Conservation (phyloP, 1,284 basidiomycete genomes). For the Vanrija sp. region DNA sequence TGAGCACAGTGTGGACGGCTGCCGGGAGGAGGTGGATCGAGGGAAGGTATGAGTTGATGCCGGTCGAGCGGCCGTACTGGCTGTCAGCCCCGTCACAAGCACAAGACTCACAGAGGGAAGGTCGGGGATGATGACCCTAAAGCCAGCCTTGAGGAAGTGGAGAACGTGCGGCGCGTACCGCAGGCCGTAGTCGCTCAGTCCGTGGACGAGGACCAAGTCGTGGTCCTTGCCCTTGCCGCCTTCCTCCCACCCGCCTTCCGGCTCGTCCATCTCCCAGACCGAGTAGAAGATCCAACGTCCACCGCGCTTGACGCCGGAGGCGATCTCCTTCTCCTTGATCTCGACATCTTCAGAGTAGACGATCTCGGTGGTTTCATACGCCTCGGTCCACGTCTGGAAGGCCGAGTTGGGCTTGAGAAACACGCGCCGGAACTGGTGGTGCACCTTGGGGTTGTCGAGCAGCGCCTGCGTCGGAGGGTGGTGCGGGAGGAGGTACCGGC, state of each 20-base stretch:
- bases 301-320: constrained; percentile 24
- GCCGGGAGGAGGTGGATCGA: constrained; percentile 48
- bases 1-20: constrained; percentile 51
- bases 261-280: constrained; percentile 43
- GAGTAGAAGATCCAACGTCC: constrained; percentile 49
- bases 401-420: constrained; percentile 35
- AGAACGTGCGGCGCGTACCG: constrained; percentile 49
- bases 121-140: constrained; percentile 53
- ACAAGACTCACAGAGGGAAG: constrained; percentile 50
- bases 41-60: constrained; percentile 51
- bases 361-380: constrained; percentile 41
- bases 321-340: constrained; percentile 37
- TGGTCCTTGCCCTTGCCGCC: constrained; percentile 36
- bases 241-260: constrained; percentile 39
- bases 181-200: constrained; percentile 49
- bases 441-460: constrained; percentile 33
- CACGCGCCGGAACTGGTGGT: constrained; percentile 38
- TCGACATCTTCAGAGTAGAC: constrained; percentile 43
- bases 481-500: constrained; percentile 37
- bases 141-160: constrained; percentile 51
- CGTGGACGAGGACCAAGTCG: constrained; percentile 48
- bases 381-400: constrained; percentile 28
- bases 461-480: constrained; percentile 38
- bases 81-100: constrained; percentile 6
- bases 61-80: constrained; percentile 50